Percentiles rank a stretch among this genome's conserved stretches.
phyloP scores from a whole-genome alignment of 192 early-diverging fungal genomes.

The Coemansia sp. region DNA sequence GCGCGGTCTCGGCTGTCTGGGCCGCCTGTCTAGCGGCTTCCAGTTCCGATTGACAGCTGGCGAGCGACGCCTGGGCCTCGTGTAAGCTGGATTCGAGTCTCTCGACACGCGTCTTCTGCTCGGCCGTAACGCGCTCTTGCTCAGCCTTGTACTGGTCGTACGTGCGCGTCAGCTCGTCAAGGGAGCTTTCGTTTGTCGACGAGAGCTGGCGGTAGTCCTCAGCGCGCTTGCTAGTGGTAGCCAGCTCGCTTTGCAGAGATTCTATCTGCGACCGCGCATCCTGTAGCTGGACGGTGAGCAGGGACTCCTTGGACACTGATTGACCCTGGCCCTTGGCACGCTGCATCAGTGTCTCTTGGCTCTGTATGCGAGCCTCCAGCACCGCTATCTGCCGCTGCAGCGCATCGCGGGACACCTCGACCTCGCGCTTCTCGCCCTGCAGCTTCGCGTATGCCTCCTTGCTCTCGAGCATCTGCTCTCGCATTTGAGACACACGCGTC shows the following conservation, averaged over 20 bases:
- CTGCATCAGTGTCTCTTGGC: slow-evolving; percentile 54
- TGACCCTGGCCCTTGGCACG: slow-evolving; percentile 45
- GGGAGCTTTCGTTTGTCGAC: slow-evolving; percentile 61
- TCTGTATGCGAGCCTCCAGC: slow-evolving; percentile 52
- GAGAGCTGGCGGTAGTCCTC: slow-evolving; percentile 52
- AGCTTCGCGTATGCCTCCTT: slow-evolving; percentile 55
- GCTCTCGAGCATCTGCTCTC: slow-evolving; percentile 16
- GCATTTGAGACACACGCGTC: slow-evolving; percentile 17
- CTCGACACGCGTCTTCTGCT: slow-evolving; percentile 25
- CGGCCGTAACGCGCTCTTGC: slow-evolving; percentile 41
- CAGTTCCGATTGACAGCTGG: slow-evolving; percentile 20
- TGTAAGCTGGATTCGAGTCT: slow-evolving; percentile 35
- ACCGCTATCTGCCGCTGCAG: slow-evolving; percentile 52
- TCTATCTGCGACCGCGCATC: slow-evolving; percentile 60
- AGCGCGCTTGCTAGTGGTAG: slow-evolving; percentile 29
- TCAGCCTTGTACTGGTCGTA: slow-evolving; percentile 69
- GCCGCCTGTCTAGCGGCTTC: slow-evolving; percentile 20
- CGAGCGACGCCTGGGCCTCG: slow-evolving; percentile 27
- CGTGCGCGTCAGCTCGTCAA: slow-evolving; percentile 62
- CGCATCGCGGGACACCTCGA: slow-evolving; percentile 50
- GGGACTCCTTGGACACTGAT: slow-evolving; percentile 35
- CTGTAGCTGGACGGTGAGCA: slow-evolving; percentile 54
- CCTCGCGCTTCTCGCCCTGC: slow-evolving; percentile 55
- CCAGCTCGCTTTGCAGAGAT: slow-evolving; percentile 46
- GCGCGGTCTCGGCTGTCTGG: slow-evolving; percentile 51